Percentiles rank a stretch among this genome's conserved stretches.
Evolutionary conservation across 2,329 filamentous ascomycete genomes (phyloP).

Genomic region (Phialophora expanda): DNA sequence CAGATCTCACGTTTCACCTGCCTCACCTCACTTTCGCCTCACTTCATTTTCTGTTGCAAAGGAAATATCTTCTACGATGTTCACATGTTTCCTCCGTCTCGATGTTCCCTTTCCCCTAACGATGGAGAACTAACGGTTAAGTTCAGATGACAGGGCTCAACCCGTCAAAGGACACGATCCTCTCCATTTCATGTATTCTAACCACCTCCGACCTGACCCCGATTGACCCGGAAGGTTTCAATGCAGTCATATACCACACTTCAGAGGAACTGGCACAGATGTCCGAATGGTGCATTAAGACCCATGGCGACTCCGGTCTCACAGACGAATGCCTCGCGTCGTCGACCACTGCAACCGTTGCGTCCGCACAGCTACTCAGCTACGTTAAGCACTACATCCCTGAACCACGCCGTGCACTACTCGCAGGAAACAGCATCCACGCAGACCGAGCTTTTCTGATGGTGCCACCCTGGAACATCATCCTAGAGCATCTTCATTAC

Average conservation of each 20-base stretch:
- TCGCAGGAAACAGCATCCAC: constrained; percentile 94
- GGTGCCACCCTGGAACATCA: constrained; percentile 71
- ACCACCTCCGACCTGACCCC: constrained; percentile 80
- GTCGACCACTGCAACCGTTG: constrained; percentile 70
- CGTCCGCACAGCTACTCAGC: constrained; percentile 72
- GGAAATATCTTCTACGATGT: not conserved
- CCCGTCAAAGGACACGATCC: constrained; percentile 77
- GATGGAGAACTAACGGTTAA: constrained; percentile 4
- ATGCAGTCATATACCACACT: constrained; percentile 76
- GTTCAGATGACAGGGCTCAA: constrained; percentile 88
- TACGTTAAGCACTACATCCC: constrained; percentile 80
- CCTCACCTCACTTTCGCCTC: not conserved
- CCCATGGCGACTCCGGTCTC: constrained; percentile 81
- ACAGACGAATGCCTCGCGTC: constrained; percentile 77
- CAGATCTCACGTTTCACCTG: not conserved
- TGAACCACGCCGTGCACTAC: constrained; percentile 67
- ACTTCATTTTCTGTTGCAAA: not conserved
- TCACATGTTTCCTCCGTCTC: not conserved
- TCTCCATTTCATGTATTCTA: constrained; percentile 91
- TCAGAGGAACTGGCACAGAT: constrained; percentile 74
- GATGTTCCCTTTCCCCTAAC: not conserved
- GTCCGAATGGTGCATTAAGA: constrained; percentile 85
- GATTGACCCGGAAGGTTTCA: constrained; percentile 77
- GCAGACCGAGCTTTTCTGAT: constrained; percentile 83
- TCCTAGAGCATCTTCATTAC: constrained; percentile 82